These are phyloP conservation scores for Salix udensis DNA, from an alignment of 345 rosid genomes.

Conservation along the genomic window DNA sequence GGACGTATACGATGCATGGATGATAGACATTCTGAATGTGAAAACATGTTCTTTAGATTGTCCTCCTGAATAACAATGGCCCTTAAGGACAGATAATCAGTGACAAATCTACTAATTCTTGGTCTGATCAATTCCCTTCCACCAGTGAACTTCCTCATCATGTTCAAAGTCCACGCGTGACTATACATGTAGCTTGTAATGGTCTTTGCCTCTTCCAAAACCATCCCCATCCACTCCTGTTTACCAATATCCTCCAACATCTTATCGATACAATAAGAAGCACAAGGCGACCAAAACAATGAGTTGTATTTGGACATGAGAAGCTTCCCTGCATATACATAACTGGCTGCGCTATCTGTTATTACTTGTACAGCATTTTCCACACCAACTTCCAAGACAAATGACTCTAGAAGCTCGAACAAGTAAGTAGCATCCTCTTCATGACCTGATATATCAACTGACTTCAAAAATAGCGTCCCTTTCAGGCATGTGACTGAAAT, in stretches of 20 bases:
- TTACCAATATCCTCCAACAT: constrained; percentile 29
- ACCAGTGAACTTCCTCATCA: constrained; percentile 27
- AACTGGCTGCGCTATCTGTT: constrained; percentile 16
- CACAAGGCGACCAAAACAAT: constrained; percentile 32
- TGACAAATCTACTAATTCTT: constrained; percentile 14
- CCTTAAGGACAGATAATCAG: constrained; percentile 23
- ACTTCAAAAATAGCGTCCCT: constrained; percentile 28
- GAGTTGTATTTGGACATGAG: constrained; percentile 25
- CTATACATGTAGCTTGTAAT: constrained; percentile 17
- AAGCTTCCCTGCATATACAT: constrained; percentile 26
- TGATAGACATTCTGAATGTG: constrained; percentile 32
- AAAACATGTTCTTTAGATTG: constrained; percentile 25
- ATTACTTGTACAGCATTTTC: constrained; percentile 27
- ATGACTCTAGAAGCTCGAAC: constrained; percentile 24
- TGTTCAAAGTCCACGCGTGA: constrained; percentile 17
- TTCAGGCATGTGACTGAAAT: constrained; percentile 21
- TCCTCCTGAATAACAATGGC: constrained; percentile 27
- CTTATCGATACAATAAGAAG: constrained; percentile 24
- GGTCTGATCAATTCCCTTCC: constrained; percentile 27
- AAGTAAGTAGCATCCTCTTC: constrained; percentile 25
- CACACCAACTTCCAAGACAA: constrained; percentile 25
- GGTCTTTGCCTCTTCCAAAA: constrained; percentile 22
- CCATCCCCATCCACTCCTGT: constrained; percentile 16
- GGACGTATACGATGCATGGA: constrained; percentile 37
- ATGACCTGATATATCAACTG: constrained; percentile 30